Percentiles rank a stretch among this genome's conserved stretches.
phyloP scores from a whole-genome alignment of 495 filamentous ascomycete genomes.

The Chaetomium fimeti region DNA sequence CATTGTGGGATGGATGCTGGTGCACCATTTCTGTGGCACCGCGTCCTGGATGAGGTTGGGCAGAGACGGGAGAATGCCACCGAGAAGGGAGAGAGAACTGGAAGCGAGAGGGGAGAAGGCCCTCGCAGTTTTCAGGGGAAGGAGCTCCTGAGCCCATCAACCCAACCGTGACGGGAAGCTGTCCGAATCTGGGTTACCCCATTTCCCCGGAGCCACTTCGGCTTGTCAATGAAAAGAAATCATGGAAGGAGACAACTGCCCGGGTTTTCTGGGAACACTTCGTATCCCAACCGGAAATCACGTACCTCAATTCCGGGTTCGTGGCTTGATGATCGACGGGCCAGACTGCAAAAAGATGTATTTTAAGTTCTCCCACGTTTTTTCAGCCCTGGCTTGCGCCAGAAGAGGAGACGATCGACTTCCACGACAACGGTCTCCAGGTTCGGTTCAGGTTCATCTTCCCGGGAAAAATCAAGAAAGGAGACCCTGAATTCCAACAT shows the following conservation, averaged over 20 bases:
- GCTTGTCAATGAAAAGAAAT: not conserved
- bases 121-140: not conserved
- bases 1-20: not conserved
- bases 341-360: not conserved
- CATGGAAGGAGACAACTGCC: not conserved
- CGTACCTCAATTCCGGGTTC: not conserved
- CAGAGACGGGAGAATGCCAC: not conserved
- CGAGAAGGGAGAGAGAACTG: not conserved
- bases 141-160: too few relatives aligned
- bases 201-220: not conserved
- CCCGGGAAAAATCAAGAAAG: not conserved
- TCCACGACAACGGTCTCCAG: not conserved
- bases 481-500: not conserved
- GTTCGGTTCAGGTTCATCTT: not conserved
- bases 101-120: not conserved
- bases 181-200: not conserved
- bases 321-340: slow-evolving; percentile 8
- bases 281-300: not conserved
- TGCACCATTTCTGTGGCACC: not conserved
- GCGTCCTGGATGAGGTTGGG: not conserved
- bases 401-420: not conserved
- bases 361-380: slow-evolving; percentile 4
- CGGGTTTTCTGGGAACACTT: too few relatives aligned
- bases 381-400: not conserved
- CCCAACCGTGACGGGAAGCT: too few relatives aligned